These are phyloP conservation scores for Psilocybe cubensis DNA, from an alignment of 768 basidiomycete genomes.

Conservation along the genomic window DNA sequence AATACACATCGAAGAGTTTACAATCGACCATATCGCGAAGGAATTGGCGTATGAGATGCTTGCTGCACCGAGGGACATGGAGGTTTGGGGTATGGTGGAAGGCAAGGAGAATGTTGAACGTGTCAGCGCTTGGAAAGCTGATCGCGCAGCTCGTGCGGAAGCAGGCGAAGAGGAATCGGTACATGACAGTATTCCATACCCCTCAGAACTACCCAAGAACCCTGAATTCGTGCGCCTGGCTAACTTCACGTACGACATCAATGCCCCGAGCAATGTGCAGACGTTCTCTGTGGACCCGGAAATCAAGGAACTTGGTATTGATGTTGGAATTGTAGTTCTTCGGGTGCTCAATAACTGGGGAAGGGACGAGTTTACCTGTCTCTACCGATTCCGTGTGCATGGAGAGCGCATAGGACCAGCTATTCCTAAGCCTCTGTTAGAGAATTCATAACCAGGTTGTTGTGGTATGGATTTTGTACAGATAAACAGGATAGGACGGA, in stretches of 20 bases:
- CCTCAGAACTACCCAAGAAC: conserved; percentile 47
- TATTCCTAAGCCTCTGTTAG: conserved; percentile 37
- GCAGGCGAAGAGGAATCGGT: conserved; percentile 25
- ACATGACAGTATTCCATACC: conserved; percentile 40
- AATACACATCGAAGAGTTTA: conserved; percentile 72
- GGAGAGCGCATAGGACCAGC: conserved; percentile 55
- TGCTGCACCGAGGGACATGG: conserved; percentile 84
- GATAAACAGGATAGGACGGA: neutral
- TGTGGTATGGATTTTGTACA: neutral
- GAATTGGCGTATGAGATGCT: conserved; percentile 84
- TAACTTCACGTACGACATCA: conserved; percentile 65
- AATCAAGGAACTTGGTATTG: conserved; percentile 70
- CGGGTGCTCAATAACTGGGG: conserved; percentile 90
- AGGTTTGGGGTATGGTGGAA: conserved; percentile 91
- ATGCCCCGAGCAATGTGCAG: conserved; percentile 68
- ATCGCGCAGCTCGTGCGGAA: conserved; percentile 24
- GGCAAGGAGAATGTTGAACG: conserved; percentile 71
- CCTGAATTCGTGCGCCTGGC: conserved; percentile 67
- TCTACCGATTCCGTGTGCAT: conserved; percentile 86
- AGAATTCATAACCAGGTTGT: conserved; percentile 21
- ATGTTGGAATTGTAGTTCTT: conserved; percentile 85
- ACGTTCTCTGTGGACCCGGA: conserved; percentile 77
- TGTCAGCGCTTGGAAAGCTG: conserved; percentile 56
- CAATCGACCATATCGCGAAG: conserved; percentile 86
- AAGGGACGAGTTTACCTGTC: conserved; percentile 77